phyloP scores from a whole-genome alignment of 352 stramenopile genomes.

The Pythium volutum region DNA sequence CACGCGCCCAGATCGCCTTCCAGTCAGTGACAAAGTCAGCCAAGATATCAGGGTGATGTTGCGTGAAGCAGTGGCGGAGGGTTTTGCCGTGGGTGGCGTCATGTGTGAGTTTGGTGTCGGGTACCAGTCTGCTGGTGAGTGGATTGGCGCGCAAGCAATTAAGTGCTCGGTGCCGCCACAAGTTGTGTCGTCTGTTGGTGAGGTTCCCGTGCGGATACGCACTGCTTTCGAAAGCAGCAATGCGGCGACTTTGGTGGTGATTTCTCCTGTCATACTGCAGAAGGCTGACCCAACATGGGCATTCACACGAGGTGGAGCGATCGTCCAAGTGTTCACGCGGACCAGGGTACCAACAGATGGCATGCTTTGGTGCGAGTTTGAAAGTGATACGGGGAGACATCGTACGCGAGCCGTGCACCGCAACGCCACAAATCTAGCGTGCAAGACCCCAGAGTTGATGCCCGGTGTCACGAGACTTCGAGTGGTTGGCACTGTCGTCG shows the following conservation, averaged over 20 bases:
- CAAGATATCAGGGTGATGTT: background rate
- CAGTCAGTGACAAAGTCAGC: background rate
- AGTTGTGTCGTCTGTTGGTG: background rate
- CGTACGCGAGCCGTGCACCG: background rate
- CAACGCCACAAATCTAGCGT: conserved; percentile 7
- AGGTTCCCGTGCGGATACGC: conserved; percentile 1
- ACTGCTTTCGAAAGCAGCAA: conserved; percentile 11
- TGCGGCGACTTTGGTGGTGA: background rate
- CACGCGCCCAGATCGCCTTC: background rate
- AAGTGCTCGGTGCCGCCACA: conserved; percentile 1
- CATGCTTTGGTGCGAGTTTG: conserved; percentile 11
- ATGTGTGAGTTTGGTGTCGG: conserved; percentile 2
- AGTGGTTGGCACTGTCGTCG: background rate
- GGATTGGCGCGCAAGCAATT: background rate
- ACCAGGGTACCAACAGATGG: background rate
- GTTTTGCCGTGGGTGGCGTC: background rate
- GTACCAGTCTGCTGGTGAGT: background rate
- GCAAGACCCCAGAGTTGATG: background rate
- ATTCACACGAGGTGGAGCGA: conserved; percentile 4
- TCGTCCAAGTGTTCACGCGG: background rate
- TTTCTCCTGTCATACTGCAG: conserved; percentile 3
- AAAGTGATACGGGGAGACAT: background rate
- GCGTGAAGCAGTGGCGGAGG: background rate
- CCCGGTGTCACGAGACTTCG: conserved; percentile 3
- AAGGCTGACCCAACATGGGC: conserved; percentile 3